Percentiles rank a stretch among this genome's conserved stretches.
Conservation (phyloP, 306 rosid species). For the Adenanthera pavonina region DNA sequence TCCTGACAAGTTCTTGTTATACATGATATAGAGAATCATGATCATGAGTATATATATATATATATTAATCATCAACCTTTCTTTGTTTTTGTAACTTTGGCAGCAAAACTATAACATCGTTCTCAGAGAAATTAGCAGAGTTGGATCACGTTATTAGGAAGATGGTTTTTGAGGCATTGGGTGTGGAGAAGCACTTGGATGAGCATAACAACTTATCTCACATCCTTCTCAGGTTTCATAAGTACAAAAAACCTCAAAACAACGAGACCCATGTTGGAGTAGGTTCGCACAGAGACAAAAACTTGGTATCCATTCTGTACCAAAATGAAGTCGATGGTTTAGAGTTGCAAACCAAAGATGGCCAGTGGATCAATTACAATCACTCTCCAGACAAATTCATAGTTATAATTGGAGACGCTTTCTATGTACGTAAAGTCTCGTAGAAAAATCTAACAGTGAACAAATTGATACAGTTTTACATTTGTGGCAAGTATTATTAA, state of each 20-base stretch:
- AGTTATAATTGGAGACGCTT: neutral
- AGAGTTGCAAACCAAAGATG: slow-evolving; percentile 69
- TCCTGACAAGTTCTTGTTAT: no score
- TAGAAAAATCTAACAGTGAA: no score
- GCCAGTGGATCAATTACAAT: slow-evolving; percentile 60
- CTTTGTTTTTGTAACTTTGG: no score
- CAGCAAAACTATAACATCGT: no score
- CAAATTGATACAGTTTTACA: no score
- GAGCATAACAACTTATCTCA: slow-evolving; percentile 52
- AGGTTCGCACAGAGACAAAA: slow-evolving; percentile 69
- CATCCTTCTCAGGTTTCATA: slow-evolving; percentile 44
- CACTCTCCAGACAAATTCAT: neutral
- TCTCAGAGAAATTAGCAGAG: neutral
- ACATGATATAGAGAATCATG: no score
- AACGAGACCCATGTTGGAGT: neutral
- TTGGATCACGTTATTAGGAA: slow-evolving; percentile 56
- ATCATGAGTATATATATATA: no score
- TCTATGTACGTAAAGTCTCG: neutral
- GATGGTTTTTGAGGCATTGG: slow-evolving; percentile 73
- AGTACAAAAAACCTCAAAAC: slow-evolving; percentile 64
- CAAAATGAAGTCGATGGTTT: slow-evolving; percentile 73
- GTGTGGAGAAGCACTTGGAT: slow-evolving; percentile 63
- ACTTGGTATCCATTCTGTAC: slow-evolving; percentile 61
- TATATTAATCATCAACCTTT: no score
- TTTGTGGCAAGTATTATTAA: no score